Base-by-base conservation (phyloP, 2,329 filamentous ascomycete genomes). In the Trichoderma sp. region DNA sequence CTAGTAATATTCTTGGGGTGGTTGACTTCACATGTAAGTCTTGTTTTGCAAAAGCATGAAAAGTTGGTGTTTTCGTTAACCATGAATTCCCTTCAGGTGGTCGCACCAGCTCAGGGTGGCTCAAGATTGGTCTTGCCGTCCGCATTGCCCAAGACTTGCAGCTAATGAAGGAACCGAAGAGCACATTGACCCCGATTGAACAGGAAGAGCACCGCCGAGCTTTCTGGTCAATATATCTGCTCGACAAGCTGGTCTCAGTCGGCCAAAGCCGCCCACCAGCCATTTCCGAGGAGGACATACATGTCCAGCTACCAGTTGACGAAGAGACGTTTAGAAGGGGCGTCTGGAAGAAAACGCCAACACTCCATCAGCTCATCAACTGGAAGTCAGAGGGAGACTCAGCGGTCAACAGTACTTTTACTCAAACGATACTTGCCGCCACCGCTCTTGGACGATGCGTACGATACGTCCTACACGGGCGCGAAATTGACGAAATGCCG, bases 81-180 rank as follows among this genome's bases (percentile, higher is more conserved):
- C n/a, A 11, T 36, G 5, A n/a, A 28, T 15, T 5, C 3, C 8
- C 21, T 51, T 43, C 21, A 70, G 67, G 67, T 62, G 67, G 67
- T 9, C 67, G 67, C 28, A 70, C 67, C 15, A 70, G 67, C 11
- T 70, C 67, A 26, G 67, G 67, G 30, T 70, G 67, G 67, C 39
- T 70, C 21, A 70, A 70, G 57, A 70, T 70, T 51, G 67, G 67
- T 9, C 67, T 70, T 70, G 67, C 67, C n/a, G 57, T 70, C 28
- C 67, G 67, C 39, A 70, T 70, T 62, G 67, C 67, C 3, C 67
- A 70, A 53, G 67, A 70, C 28, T 62, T 70, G 28, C 67, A 70
- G 57, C 67, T 70, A 28, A 70, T 70, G 67, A 70, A 36, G 11
- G 67, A 70, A 14, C 67, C 67, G 8, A 36, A 53, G 28, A 70